Evolutionary conservation across 2,329 filamentous ascomycete genomes (phyloP), one percentile per base, ranked within the genome.

Genomic region (Alternaria sp.): DNA sequence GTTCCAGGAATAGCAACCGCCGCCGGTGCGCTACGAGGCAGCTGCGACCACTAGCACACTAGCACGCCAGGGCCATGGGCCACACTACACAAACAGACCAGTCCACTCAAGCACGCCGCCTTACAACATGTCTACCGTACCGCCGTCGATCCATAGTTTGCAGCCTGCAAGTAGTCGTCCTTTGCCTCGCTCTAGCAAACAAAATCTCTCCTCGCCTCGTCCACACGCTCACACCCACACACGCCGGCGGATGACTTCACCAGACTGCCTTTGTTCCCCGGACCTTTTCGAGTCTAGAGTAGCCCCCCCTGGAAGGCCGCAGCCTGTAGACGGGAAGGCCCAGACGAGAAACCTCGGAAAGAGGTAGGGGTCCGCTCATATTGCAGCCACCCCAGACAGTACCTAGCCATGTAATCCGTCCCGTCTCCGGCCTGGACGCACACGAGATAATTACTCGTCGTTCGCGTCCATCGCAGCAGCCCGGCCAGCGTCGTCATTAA

Each of bases 281-380:
- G 45, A 57, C 55, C 45, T 30, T 30, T 46, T 62, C 59, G 44
- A 62, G 40, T 46, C 48, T 25, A 49, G 46, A 36, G 44, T 34
- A 54, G 51, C 53, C 65, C 65, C 66, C 67, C 67, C 65, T 65
- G 61, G 68, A 58, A 57, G 60, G 60, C 60, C 64, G 63, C 65
- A 65, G 53, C 59, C 48, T 64, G 53, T 51, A 54, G 44, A 52
- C 60, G 65, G 63, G 49, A 59, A 63, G 49, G 57, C 54, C 61
- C 60, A 64, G 64, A 65, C 65, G 65, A 65, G 60, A 46, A 45
- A 44, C 59, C 52, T 55, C 52, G 51, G 60, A 56, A 50, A 38
- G 56, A 62, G 56, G 59, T 38, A 56, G 56, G 57, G 48, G 51
- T 27, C 59, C 45, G 57, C 32, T 38, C 46, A 27, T 52, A 30